A percentile compares a stretch with the other conserved stretches of the same genome.
phyloP scores from a whole-genome alignment of 805 yeast genomes.

The Teunomyces funiuensis region DNA sequence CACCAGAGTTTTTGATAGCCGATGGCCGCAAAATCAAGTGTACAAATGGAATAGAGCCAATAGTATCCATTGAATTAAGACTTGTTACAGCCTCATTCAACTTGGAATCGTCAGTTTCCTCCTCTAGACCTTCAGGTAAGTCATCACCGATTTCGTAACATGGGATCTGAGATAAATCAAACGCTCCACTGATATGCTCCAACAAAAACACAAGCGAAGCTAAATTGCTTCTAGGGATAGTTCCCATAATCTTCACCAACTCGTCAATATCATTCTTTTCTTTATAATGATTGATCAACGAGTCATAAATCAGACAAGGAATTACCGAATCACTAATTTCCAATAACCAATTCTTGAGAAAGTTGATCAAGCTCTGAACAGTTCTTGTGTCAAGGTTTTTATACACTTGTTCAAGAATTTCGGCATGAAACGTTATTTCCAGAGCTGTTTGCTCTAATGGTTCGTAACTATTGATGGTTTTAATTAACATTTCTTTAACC shows the following conservation, averaged over 20 bases:
- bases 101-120: slow-evolving; percentile 3
- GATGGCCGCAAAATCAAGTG: slow-evolving; percentile 44
- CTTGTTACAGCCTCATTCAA: slow-evolving; percentile 7
- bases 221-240: slow-evolving; percentile 41
- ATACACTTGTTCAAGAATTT: slow-evolving; percentile 20
- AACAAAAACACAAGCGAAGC: slow-evolving; percentile 34
- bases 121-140: slow-evolving; percentile 10
- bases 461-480: slow-evolving; percentile 20
- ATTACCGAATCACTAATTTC: slow-evolving; percentile 42
- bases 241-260: slow-evolving; percentile 24
- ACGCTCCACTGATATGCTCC: slow-evolving; percentile 33
- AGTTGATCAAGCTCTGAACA: slow-evolving; percentile 23
- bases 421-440: slow-evolving; percentile 22
- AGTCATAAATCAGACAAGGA: slow-evolving; percentile 41
- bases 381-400: slow-evolving; percentile 9
- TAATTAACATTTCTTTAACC: slow-evolving; percentile 29
- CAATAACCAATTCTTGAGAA: slow-evolving; percentile 40
- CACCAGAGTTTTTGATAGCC: slow-evolving; percentile 31
- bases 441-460: slow-evolving; percentile 12
- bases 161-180: slow-evolving; percentile 20
- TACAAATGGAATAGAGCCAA: slow-evolving; percentile 40
- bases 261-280: slow-evolving; percentile 11
- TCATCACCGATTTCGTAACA: slow-evolving; percentile 31
- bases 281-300: slow-evolving; percentile 22
- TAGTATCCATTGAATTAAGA: slow-evolving; percentile 36